Base-by-base conservation (phyloP, 2,329 filamentous ascomycete genomes). In the Colletotrichum sp. region DNA sequence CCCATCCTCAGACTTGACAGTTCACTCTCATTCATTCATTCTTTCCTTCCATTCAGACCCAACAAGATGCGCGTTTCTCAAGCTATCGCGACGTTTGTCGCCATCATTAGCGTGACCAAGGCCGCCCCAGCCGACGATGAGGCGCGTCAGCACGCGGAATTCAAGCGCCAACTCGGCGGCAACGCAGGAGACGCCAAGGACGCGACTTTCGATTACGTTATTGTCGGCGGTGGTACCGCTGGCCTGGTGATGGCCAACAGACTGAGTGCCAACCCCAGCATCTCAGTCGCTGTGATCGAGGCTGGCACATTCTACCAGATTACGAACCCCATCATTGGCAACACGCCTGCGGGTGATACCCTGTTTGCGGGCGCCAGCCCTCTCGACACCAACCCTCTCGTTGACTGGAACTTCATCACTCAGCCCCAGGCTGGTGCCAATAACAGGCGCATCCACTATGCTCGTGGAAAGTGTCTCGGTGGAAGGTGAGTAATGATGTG, bases 141-240 rank as follows among this genome's bases (percentile, higher is more conserved):
- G 22, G 68, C 72, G 7, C 68, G 39, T 8, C 36, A 44, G 15
- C 72, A 75, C 13, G 72, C 72, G 2, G 72, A 72, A 26, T 68
- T 71, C 68, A 75, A 67, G 28, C 72, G 72, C 26, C 72, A 72
- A 5, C 68, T 76, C 63, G 34, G 77, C 64, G 44, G 62, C 22
- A 64, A 68, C 36, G 34, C 76, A 55, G 59, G 77, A 32, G 52
- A 68, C 26, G 28, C 65, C 10, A 75, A 71, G 12, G 68, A 79
- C 59, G 72, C 75, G 3, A 75, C 75, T 4, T 79, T 72, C 22
- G 77, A 79, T 57, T 79, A 77, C 36, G 71, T 78, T 15, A 72
- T 87, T 7, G 80, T 85, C 18, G 85, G 86, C n/a, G 85, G 85
- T 26, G 85, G 85, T 18, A 86, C 82, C 0, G 84, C 83, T 4